A percentile compares a stretch with the other conserved stretches of the same genome.
Conservation (phyloP, 371 early-diverging fungal species). For the Nematocida displodere region DNA sequence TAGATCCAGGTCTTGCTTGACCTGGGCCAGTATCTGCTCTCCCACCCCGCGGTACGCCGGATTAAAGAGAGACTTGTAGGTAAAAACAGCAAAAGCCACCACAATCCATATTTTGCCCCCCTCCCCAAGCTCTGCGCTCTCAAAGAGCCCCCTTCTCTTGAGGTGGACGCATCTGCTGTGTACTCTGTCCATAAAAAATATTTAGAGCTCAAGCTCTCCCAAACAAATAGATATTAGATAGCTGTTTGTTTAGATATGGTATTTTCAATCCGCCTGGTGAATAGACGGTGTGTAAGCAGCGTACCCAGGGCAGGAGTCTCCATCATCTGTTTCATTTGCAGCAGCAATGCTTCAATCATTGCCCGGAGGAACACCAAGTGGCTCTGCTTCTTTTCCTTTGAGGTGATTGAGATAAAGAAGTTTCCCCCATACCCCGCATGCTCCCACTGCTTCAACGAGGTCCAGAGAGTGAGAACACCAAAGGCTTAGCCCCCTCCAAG, state of each 20-base stretch:
- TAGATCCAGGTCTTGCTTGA: background rate
- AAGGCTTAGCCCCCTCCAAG: too few relatives aligned
- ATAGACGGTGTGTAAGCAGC: background rate
- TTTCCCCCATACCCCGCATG: constrained; percentile 28
- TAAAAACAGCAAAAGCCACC: background rate
- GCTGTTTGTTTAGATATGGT: background rate
- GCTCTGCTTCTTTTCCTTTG: constrained; percentile 4
- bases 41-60: background rate
- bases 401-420: constrained; percentile 20
- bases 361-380: constrained; percentile 30
- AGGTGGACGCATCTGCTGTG: constrained; percentile 44
- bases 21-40: background rate
- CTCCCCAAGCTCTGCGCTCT: background rate
- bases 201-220: background rate
- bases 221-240: too few relatives aligned
- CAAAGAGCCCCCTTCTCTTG: background rate
- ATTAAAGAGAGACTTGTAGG: constrained; percentile 5
- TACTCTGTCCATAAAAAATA: constrained; percentile 43
- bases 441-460: constrained; percentile 24
- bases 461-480: too few relatives aligned
- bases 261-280: background rate
- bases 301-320: background rate
- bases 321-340: constrained; percentile 33
- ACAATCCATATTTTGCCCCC: constrained; percentile 23
- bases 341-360: background rate